Percentiles rank a stretch among this genome's conserved stretches.
Evolutionary conservation across 345 rosid genomes (phyloP).

Genomic region (Citrus maxima): DNA sequence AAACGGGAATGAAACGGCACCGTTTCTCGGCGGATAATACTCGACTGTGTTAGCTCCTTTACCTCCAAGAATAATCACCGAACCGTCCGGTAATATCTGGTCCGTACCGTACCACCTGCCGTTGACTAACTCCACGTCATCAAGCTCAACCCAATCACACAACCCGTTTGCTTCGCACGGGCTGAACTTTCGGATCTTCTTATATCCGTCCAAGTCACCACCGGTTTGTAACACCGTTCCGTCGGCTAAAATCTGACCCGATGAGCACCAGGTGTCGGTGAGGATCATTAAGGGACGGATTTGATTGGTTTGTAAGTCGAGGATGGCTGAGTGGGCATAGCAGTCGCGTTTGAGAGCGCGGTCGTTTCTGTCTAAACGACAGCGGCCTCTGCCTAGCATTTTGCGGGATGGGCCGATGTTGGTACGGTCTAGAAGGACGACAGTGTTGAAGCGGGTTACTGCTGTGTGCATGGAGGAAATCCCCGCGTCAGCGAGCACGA

Average conservation of each 20-base stretch:
- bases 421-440: slow-evolving; percentile 79
- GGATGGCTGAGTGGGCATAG: slow-evolving; percentile 65
- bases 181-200: slow-evolving; percentile 52
- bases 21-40: slow-evolving; percentile 56
- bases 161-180: slow-evolving; percentile 40
- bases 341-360: slow-evolving; percentile 61
- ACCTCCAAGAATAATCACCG: slow-evolving; percentile 69
- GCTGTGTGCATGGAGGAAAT: slow-evolving; percentile 96
- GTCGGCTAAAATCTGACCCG: slow-evolving; percentile 70
- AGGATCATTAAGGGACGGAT: slow-evolving; percentile 60
- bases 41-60: slow-evolving; percentile 59
- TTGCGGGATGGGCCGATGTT: slow-evolving; percentile 77
- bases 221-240: slow-evolving; percentile 78
- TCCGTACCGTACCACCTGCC: slow-evolving; percentile 73
- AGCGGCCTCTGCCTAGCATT: slow-evolving; percentile 49
- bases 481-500: slow-evolving; percentile 65
- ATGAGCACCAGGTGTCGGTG: slow-evolving; percentile 81
- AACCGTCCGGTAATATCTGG: slow-evolving; percentile 73
- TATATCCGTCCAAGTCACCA: slow-evolving; percentile 55
- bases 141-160: slow-evolving; percentile 73
- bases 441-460: slow-evolving; percentile 94
- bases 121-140: slow-evolving; percentile 34
- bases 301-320: slow-evolving; percentile 46
- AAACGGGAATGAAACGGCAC: slow-evolving; percentile 64
- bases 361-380: slow-evolving; percentile 56